Base-by-base conservation (phyloP, 768 basidiomycete genomes). In the Boletus bicolor region DNA sequence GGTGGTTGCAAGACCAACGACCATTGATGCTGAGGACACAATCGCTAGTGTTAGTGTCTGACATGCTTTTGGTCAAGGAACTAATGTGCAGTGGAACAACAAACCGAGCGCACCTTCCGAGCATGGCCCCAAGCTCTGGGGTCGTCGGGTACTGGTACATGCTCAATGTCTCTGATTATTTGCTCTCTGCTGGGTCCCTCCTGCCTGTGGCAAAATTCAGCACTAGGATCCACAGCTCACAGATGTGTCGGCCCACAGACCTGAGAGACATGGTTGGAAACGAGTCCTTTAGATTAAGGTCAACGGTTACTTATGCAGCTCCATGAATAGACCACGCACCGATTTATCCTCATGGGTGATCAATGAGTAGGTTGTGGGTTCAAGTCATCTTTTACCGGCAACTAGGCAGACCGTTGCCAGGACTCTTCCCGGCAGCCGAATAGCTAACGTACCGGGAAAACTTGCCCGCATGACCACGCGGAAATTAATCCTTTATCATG, bases 71-170 rank as follows among this genome's bases (percentile, higher is more conserved):
- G n/a, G 39, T 59, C 39, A 48, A 34, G n/a, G 15, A 1, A 26
- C 34, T 7, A n/a, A 35, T n/a, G n/a, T 6, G 3, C 15, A 36
- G n/a, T n/a, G 26, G 37, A 26, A 36, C 7, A n/a, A 12, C 35
- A 28, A 30, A 21, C 5, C 12, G 28, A 6, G 35, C 55, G 3
- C 49, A 83, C 86, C 76, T 87, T 87, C 54, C 81, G 77, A 49
- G 75, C 54, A 48, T 64, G 37, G 2, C 82, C 75, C 86, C 86
- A 87, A 51, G 72, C 63, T 50, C 86, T 77, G 12, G 86, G 86
- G 65, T 87, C 86, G 63, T 87, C 76, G 15, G 69, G 67, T 17
- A 87, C 85, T 5, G 56, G 50, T 32, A 53, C 67, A 58, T 76
- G 74, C 49, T 75, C 75, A 14, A 75, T 75, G 46, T 74, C 76